These are phyloP conservation scores for Trichoderma hamatum DNA, from an alignment of 2,329 filamentous ascomycete genomes.

Conservation along the genomic window DNA sequence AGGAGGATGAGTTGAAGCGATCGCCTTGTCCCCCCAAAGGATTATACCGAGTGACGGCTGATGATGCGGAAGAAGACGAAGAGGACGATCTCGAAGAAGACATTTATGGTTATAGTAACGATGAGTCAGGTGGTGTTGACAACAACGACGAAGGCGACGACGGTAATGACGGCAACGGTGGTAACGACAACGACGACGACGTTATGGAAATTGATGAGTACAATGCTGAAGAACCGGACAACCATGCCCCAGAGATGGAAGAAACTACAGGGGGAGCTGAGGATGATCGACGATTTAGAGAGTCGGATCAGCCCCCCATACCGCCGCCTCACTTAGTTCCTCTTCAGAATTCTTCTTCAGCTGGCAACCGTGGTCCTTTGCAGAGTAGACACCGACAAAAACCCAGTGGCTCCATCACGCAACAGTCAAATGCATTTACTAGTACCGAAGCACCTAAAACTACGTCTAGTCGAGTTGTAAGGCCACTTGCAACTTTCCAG, in stretches of 20 bases:
- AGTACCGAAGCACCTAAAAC: conserved; percentile 26
- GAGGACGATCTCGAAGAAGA: conserved; percentile 29
- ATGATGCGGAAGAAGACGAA: conserved; percentile 15
- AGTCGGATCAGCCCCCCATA: conserved; percentile 51
- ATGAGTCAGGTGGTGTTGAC: conserved; percentile 48
- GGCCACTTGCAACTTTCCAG: not conserved
- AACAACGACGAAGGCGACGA: conserved; percentile 40
- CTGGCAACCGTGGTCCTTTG: conserved; percentile 50
- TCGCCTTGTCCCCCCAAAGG: conserved; percentile 37
- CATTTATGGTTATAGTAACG: conserved; percentile 37
- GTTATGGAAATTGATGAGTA: conserved; percentile 48
- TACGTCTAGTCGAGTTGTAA: not conserved
- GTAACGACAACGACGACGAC: conserved; percentile 45
- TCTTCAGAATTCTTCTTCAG: conserved; percentile 54
- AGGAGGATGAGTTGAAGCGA: conserved; percentile 33
- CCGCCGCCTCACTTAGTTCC: conserved; percentile 55
- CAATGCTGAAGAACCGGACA: conserved; percentile 38
- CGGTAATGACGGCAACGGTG: conserved; percentile 46
- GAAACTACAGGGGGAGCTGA: not conserved
- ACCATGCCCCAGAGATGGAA: not conserved
- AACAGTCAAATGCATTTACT: conserved; percentile 41
- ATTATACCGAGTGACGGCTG: conserved; percentile 21
- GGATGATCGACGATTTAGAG: conserved; percentile 35
- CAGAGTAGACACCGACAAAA: conserved; percentile 36
- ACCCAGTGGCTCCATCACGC: conserved; percentile 49